Conservation (phyloP, 1,284 basidiomycete genomes). For the Wolfiporia cocos region DNA sequence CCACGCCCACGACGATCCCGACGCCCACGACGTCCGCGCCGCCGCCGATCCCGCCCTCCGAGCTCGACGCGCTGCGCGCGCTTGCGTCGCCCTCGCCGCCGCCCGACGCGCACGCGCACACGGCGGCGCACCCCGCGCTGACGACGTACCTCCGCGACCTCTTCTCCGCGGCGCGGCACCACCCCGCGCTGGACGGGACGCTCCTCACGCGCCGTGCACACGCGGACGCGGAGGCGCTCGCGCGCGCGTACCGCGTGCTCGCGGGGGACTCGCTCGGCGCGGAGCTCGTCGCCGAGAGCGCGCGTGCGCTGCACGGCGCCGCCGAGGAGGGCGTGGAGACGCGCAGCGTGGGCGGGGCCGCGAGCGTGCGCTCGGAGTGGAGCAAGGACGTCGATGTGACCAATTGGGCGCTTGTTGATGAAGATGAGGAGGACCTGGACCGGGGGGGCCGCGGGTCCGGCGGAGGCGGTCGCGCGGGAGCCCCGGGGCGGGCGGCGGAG, state of each 20-base stretch:
- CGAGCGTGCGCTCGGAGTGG: not conserved
- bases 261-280: slow-evolving; percentile 38
- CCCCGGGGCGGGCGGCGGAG: not conserved
- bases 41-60: slow-evolving; percentile 29
- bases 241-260: slow-evolving; percentile 58
- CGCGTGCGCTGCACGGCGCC: too few relatives aligned
- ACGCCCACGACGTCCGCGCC: slow-evolving; percentile 8
- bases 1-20: slow-evolving; percentile 14
- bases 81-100: slow-evolving; percentile 14
- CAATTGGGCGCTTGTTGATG: not conserved
- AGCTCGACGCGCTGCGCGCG: slow-evolving; percentile 34
- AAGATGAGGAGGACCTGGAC: not conserved
- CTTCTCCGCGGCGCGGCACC: slow-evolving; percentile 66
- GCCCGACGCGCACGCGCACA: slow-evolving; percentile 27
- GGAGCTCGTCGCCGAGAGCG: slow-evolving; percentile 17
- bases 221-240: slow-evolving; percentile 54
- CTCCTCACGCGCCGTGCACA: slow-evolving; percentile 55
- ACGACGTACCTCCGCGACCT: slow-evolving; percentile 65
- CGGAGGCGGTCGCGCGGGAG: slow-evolving; percentile 4
- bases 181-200: slow-evolving; percentile 61
- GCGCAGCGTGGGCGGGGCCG: slow-evolving; percentile 6
- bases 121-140: slow-evolving; percentile 41
- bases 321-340: not conserved
- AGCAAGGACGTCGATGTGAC: not conserved
- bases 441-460: not conserved